Evolutionary conservation across 2,329 filamentous ascomycete species (phyloP).

Genomic region (Aureobasidium lini): DNA sequence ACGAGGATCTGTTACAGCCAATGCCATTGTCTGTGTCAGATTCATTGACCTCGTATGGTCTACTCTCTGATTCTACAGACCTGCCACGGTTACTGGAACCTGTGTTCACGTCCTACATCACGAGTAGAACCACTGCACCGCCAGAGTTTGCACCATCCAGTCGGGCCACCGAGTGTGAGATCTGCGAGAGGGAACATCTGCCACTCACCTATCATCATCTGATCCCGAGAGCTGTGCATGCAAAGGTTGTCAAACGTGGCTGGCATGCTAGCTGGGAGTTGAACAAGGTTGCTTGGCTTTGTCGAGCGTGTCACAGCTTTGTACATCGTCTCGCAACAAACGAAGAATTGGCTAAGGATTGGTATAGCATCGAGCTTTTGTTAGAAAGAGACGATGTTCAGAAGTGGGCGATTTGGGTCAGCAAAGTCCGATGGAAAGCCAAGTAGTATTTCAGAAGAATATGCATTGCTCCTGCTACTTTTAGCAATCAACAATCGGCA

Average conservation of each 20-base stretch:
- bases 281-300: slow-evolving; percentile 79
- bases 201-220: slow-evolving; percentile 77
- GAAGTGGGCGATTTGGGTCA: slow-evolving; percentile 66
- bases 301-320: slow-evolving; percentile 74
- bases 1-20: slow-evolving; percentile 42
- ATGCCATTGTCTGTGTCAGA: slow-evolving; percentile 58
- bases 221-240: slow-evolving; percentile 71
- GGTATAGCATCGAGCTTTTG: slow-evolving; percentile 65
- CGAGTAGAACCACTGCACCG: slow-evolving; percentile 51
- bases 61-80: slow-evolving; percentile 46
- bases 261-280: slow-evolving; percentile 72
- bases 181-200: slow-evolving; percentile 68
- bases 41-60: slow-evolving; percentile 58
- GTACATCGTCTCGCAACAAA: slow-evolving; percentile 69
- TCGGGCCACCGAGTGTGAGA: slow-evolving; percentile 57
- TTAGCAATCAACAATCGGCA: not conserved
- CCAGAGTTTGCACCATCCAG: slow-evolving; percentile 48
- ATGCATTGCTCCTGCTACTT: not conserved
- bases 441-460: not conserved
- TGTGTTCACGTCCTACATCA: slow-evolving; percentile 56
- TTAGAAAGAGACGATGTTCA: slow-evolving; percentile 63
- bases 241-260: slow-evolving; percentile 65
- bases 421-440: slow-evolving; percentile 64
- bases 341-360: slow-evolving; percentile 68
- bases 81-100: slow-evolving; percentile 53